A percentile compares a stretch with the other conserved stretches of the same genome.
These are phyloP conservation scores for Solanum hybrid DNA, from an alignment of 305 asterid genomes.

Conservation along the genomic window DNA sequence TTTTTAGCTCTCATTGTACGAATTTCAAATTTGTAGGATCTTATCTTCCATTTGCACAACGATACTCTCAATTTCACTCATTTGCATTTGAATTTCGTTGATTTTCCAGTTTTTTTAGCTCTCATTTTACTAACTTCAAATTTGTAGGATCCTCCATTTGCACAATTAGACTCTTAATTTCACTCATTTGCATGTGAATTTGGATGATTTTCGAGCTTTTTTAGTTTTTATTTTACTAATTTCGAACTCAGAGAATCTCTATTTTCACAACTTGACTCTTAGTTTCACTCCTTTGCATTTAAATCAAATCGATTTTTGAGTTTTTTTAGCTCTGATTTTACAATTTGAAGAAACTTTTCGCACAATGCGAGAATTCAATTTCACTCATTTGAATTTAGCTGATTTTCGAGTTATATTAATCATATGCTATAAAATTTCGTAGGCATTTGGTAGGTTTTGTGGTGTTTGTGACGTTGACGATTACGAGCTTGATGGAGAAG, in stretches of 20 bases:
- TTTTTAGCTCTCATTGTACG: neutral
- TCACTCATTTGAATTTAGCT: neutral
- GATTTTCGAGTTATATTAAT: neutral
- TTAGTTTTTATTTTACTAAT: neutral
- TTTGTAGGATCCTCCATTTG: neutral
- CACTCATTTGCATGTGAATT: neutral
- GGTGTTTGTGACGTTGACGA: conserved; percentile 45
- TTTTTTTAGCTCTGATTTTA: neutral
- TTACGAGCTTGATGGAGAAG: conserved; percentile 44
- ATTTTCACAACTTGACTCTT: neutral
- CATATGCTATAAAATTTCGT: neutral
- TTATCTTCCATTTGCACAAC: neutral
- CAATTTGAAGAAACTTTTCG: neutral
- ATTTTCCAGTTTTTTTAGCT: neutral
- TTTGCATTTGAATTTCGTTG: neutral
- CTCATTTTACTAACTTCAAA: neutral
- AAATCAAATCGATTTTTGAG: neutral
- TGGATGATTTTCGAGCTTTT: neutral
- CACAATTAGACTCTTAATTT: neutral
- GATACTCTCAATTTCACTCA: neutral
- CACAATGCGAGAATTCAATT: conserved; percentile 17
- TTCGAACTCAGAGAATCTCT: neutral
- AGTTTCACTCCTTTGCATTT: neutral
- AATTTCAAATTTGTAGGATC: neutral
- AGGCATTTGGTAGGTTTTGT: conserved; percentile 71